phyloP scores from a whole-genome alignment of 768 basidiomycete genomes.

The Phaeotremella skinneri region DNA sequence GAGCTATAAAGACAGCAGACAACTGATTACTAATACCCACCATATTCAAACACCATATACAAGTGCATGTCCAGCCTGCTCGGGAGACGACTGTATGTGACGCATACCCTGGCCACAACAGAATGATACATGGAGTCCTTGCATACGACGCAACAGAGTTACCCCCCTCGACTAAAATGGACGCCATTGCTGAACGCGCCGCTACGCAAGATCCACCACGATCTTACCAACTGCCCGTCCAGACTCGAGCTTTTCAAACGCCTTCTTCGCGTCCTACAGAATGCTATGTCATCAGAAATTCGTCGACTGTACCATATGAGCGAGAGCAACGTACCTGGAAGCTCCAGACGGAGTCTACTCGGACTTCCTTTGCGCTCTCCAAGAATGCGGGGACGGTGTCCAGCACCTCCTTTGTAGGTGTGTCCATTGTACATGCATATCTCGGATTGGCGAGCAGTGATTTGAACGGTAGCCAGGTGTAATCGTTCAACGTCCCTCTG shows the following conservation, averaged over 20 bases:
- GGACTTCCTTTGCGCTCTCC: conserved; percentile 20
- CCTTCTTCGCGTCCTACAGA: conserved; percentile 58
- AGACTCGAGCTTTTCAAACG: conserved; percentile 64
- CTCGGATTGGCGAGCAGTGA: conserved; percentile 13
- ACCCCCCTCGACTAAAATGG: no score
- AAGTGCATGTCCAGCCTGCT: no score
- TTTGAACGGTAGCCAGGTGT: conserved; percentile 20
- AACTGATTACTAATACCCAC: no score
- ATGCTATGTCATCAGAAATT: neutral
- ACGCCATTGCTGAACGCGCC: no score
- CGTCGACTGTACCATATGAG: neutral
- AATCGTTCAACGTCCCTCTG: conserved; percentile 19
- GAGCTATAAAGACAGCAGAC: no score
- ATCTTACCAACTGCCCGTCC: conserved; percentile 65
- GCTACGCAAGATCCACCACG: no score
- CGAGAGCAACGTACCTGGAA: conserved; percentile 23
- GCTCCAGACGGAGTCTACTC: conserved; percentile 23
- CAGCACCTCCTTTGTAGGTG: conserved; percentile 14
- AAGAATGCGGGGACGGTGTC: conserved; percentile 26
- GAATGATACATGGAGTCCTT: no score
- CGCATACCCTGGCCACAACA: no score
- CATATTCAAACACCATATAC: no score
- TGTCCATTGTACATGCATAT: conserved; percentile 28
- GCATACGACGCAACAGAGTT: no score
- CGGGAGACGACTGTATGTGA: no score